Evolutionary conservation across 768 basidiomycete species (phyloP).

Genomic region (Suillus bovinus): DNA sequence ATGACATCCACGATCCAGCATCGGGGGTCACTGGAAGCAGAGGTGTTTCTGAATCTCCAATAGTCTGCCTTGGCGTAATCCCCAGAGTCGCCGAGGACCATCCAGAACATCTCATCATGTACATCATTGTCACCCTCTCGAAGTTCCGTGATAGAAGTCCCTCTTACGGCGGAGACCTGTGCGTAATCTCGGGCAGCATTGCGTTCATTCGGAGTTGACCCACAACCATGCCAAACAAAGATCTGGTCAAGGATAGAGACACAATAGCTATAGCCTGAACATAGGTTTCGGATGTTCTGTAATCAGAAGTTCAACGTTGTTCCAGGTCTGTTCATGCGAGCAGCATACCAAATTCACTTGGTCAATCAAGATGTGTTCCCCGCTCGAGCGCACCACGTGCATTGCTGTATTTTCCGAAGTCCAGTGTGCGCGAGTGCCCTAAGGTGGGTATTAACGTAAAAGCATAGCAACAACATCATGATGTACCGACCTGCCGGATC

Average conservation of each 20-base stretch:
- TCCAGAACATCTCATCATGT: slow-evolving; percentile 83
- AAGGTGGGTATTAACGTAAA: slow-evolving; percentile 6
- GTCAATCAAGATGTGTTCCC: slow-evolving; percentile 60
- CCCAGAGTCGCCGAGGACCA: slow-evolving; percentile 73
- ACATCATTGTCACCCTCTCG: slow-evolving; percentile 61
- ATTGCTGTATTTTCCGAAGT: slow-evolving; percentile 78
- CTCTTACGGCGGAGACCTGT: slow-evolving; percentile 40
- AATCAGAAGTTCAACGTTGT: slow-evolving; percentile 12
- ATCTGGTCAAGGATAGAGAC: slow-evolving; percentile 65
- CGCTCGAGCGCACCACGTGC: slow-evolving; percentile 63
- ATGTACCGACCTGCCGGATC: slow-evolving; percentile 63
- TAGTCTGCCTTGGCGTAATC: slow-evolving; percentile 76
- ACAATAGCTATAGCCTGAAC: slow-evolving; percentile 86
- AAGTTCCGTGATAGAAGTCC: slow-evolving; percentile 52
- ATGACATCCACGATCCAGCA: slow-evolving; percentile 59
- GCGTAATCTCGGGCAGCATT: slow-evolving; percentile 65
- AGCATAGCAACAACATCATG: not conserved
- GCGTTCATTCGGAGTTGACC: slow-evolving; percentile 60
- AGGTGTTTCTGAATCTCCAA: slow-evolving; percentile 69
- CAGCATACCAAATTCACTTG: slow-evolving; percentile 65
- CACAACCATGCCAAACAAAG: slow-evolving; percentile 83
- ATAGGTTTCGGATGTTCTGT: slow-evolving; percentile 65
- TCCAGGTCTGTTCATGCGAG: slow-evolving; percentile 3
- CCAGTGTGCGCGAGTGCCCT: slow-evolving; percentile 79
- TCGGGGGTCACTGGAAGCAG: slow-evolving; percentile 44